phyloP scores from a whole-genome alignment of 257 asterid species.

The Salvia splendens region DNA sequence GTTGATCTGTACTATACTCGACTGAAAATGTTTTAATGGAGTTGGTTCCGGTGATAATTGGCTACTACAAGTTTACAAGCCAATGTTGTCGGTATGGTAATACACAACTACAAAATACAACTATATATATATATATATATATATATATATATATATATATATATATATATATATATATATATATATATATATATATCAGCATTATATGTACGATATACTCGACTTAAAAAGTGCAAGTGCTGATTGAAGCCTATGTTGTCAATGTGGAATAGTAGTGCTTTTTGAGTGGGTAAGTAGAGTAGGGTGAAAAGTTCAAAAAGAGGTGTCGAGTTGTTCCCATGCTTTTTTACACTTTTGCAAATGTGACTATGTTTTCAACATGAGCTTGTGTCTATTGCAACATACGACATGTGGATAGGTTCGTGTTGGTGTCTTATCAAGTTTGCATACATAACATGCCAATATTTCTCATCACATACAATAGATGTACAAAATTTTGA shows the following conservation, averaged over 20 bases:
- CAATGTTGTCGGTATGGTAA: too few species aligned
- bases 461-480: background rate
- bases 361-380: constrained; percentile 27
- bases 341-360: constrained; percentile 4
- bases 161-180: too few species aligned
- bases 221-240: too few species aligned
- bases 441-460: background rate
- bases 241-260: background rate
- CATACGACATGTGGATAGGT: constrained; percentile 1
- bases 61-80: too few species aligned
- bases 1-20: background rate
- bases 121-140: too few species aligned
- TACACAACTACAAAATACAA: too few species aligned
- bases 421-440: background rate
- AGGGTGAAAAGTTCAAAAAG: constrained; percentile 37
- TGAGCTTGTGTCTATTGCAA: background rate
- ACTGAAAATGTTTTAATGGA: too few species aligned
- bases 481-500: too few species aligned
- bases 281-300: constrained; percentile 29
- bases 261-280: background rate
- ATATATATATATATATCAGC: too few species aligned
- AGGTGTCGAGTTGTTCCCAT: constrained; percentile 33
- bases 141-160: too few species aligned
- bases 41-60: too few species aligned
- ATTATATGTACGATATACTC: background rate